These are phyloP conservation scores for Protea cynaroides DNA, from an alignment of 164 flowering plant genomes.

Conservation along the genomic window DNA sequence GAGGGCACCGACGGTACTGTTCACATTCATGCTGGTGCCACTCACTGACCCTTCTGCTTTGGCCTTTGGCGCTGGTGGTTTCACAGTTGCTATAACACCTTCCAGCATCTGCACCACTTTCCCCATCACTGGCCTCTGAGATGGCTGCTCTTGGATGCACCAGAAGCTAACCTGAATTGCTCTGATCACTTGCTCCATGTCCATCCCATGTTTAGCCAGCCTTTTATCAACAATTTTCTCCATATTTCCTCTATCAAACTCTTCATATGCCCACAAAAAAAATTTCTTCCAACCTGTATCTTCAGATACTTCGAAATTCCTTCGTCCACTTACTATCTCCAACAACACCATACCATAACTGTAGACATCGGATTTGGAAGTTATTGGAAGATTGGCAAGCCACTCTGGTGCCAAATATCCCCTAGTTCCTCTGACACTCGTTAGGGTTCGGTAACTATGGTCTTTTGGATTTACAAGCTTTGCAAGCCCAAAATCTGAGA, in stretches of 20 bases:
- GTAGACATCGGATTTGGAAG: slow-evolving; percentile 22
- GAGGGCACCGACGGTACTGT: slow-evolving; percentile 14
- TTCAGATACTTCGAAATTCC: slow-evolving; percentile 18
- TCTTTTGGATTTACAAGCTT: slow-evolving; percentile 20
- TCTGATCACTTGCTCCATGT: slow-evolving; percentile 23
- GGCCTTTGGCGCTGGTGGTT: slow-evolving; percentile 29
- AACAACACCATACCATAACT: slow-evolving; percentile 24
- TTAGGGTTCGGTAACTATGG: slow-evolving; percentile 18
- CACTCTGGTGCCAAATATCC: slow-evolving; percentile 26
- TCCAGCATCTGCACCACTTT: slow-evolving; percentile 38
- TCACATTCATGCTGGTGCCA: slow-evolving; percentile 15
- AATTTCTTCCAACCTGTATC: slow-evolving; percentile 15
- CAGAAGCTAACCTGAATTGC: slow-evolving; percentile 30
- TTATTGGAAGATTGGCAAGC: slow-evolving; percentile 23
- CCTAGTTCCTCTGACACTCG: slow-evolving; percentile 23
- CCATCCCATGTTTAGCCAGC: slow-evolving; percentile 19
- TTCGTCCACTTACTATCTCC: slow-evolving; percentile 22
- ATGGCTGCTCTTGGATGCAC: slow-evolving; percentile 41
- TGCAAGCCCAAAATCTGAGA: slow-evolving; percentile 23
- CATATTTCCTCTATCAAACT: slow-evolving; percentile 18
- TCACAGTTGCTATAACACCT: slow-evolving; percentile 25
- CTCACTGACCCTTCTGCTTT: slow-evolving; percentile 18
- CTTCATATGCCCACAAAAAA: slow-evolving; percentile 24
- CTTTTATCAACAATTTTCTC: slow-evolving; percentile 24
- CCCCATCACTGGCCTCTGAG: slow-evolving; percentile 34